Evolutionary conservation across 257 asterid species (phyloP), one percentile per base, ranked within the genome.

Genomic region (Jacaranda copaia): DNA sequence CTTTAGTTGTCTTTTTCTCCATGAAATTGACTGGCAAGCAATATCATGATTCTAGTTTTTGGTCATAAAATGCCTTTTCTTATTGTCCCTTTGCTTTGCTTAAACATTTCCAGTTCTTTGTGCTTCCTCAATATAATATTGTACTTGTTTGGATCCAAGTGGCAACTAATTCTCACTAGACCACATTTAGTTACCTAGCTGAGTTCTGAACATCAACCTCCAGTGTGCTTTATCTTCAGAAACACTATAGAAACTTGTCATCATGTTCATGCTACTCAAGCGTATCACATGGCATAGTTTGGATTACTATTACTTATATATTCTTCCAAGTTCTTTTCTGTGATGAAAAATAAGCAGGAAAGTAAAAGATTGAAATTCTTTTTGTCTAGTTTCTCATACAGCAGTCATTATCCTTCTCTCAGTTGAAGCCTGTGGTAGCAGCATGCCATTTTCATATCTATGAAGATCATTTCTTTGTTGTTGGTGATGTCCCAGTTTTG

Each of bases 1-100:
- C 55, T 32, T 42, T 55, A 8, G 61, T 73, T 51, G 48, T 46
- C 73, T 64, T 57, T 78, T 36, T 52, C 20, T 59, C 65, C 69
- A 45, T 11, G 12, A 61, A 39, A 55, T 40, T 40, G 38, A 48
- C 6, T 10, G 16, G 32, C 76, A 60, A n/a, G 64, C 62, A 20
- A n/a, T 48, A 5, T 25, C 14, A 35, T 67, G 25, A 19, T 19
- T 72, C 57, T 72, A 55, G 60, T 42, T 75, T 43, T 68, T 36
- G 42, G 52, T 40, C 42, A 51, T 67, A 73, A 65, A 20, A 36
- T 36, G 76, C 40, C 64, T 42, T 68, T 65, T 49, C 63, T 65
- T 63, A 70, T 53, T 32, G 32, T n/a, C 62, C 1, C 39, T 16
- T 70, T 52, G 19, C 45, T 69, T 40, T 13, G 32, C 32, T 25